These are phyloP conservation scores for Boletus patriciae DNA, from an alignment of 768 basidiomycete genomes.

Conservation along the genomic window DNA sequence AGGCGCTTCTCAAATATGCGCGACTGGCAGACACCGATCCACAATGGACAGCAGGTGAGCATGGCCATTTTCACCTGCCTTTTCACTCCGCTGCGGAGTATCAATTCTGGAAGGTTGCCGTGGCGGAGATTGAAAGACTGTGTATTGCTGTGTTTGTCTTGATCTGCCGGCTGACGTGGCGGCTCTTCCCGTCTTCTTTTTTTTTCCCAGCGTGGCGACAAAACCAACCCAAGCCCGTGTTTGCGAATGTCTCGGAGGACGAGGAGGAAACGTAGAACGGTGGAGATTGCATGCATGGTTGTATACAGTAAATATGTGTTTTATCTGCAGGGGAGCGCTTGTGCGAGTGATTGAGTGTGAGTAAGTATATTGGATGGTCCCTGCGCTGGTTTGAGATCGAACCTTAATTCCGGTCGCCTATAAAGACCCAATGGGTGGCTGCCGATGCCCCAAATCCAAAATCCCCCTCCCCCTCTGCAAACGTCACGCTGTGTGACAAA, in stretches of 20 bases:
- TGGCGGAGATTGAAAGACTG: conserved; percentile 31
- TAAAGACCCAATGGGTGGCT: conserved; percentile 76
- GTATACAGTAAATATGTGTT: conserved; percentile 7
- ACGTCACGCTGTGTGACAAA: conserved; percentile 63
- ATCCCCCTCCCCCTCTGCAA: conserved; percentile 50
- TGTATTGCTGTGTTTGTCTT: conserved; percentile 36
- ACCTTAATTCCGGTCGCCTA: conserved; percentile 80
- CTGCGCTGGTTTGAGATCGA: conserved; percentile 74
- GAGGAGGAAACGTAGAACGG: conserved; percentile 56
- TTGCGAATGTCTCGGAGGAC: conserved; percentile 58
- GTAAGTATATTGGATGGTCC: conserved; percentile 53
- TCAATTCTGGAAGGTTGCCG: conserved; percentile 29
- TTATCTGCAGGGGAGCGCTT: conserved; percentile 8
- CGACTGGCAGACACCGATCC: conserved; percentile 72
- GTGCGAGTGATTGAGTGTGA: conserved; percentile 33
- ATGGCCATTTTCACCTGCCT: conserved; percentile 14
- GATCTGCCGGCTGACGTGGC: conserved; percentile 59
- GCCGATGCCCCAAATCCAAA: conserved; percentile 65
- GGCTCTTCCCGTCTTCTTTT: conserved; percentile 42
- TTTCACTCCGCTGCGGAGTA: conserved; percentile 29
- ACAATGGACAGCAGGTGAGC: conserved; percentile 82
- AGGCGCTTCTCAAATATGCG: conserved; percentile 94
- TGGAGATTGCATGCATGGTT: conserved; percentile 18
- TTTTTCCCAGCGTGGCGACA: conserved; percentile 76
- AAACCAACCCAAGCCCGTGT: conserved; percentile 87